Evolutionary conservation across 257 asterid genomes (phyloP).

Genomic region (Datura wrightii): DNA sequence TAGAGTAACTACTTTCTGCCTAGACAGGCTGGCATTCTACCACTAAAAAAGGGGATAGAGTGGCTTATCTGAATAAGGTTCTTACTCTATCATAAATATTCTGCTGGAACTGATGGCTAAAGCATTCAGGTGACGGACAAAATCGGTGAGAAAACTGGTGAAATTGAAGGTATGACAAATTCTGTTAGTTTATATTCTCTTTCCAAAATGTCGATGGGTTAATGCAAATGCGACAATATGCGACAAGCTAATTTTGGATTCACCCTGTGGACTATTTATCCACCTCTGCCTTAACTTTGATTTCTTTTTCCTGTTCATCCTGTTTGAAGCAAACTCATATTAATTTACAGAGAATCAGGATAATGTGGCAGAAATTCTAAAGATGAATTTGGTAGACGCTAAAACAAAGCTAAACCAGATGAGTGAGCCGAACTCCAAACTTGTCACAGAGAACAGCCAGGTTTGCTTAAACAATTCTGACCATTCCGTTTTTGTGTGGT

Average conservation of each 20-base stretch:
- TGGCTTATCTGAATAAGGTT: constrained; percentile 12
- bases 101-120: constrained; percentile 39
- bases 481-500: constrained; percentile 24
- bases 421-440: constrained; percentile 53
- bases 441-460: constrained; percentile 59
- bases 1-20: constrained; percentile 15
- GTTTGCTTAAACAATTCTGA: constrained; percentile 50
- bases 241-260: constrained; percentile 22
- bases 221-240: constrained; percentile 8
- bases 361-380: constrained; percentile 44
- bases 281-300: not conserved
- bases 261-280: constrained; percentile 6
- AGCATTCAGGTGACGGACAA: constrained; percentile 55
- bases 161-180: constrained; percentile 54
- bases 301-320: constrained; percentile 26
- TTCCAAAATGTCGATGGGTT: constrained; percentile 3
- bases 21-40: constrained; percentile 9
- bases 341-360: constrained; percentile 50
- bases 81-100: constrained; percentile 26
- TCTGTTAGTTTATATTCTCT: constrained; percentile 17
- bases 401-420: constrained; percentile 57
- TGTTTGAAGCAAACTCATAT: constrained; percentile 33
- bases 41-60: not conserved
- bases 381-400: constrained; percentile 56
- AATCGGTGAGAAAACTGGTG: constrained; percentile 41